Evolutionary conservation across 2,329 filamentous ascomycete species (phyloP).

Genomic region (Curvularia verruculosa): DNA sequence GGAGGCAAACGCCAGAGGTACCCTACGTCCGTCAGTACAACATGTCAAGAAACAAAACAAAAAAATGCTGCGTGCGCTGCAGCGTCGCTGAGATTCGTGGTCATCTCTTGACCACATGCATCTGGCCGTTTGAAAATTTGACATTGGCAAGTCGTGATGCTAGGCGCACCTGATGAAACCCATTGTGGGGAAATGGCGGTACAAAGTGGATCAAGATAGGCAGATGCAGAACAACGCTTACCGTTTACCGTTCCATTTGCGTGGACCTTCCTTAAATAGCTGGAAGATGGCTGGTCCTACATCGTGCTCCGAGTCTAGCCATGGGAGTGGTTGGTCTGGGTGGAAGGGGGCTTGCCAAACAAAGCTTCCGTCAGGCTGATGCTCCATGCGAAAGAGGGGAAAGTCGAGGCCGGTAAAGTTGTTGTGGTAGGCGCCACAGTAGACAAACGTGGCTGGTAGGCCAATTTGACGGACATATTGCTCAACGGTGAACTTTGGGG

Average conservation of each 20-base stretch:
- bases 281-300: conserved; percentile 90
- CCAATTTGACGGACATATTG: conserved; percentile 84
- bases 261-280: conserved; percentile 90
- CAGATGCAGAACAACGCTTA: conserved; percentile 50
- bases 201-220: conserved; percentile 28
- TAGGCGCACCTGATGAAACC: conserved; percentile 27
- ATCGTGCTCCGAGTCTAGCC: conserved; percentile 96
- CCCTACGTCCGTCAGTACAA: conserved; percentile 57
- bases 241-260: conserved; percentile 80
- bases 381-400: conserved; percentile 93
- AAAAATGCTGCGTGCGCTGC: conserved; percentile 20
- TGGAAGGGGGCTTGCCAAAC: conserved; percentile 94
- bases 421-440: conserved; percentile 98
- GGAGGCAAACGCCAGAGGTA: conserved; percentile 89
- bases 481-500: conserved; percentile 89
- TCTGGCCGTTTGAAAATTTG: conserved; percentile 18
- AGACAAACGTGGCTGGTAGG: conserved; percentile 88
- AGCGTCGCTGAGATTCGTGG: conserved; percentile 8
- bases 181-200: conserved; percentile 31
- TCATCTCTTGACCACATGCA: conserved; percentile 16
- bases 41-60: conserved; percentile 19
- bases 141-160: conserved; percentile 17
- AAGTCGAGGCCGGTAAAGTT: conserved; percentile 95
- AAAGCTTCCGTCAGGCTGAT: conserved; percentile 83
- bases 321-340: conserved; percentile 84